phyloP scores from a whole-genome alignment of 768 basidiomycete genomes.

The Pisolithus orientalis region DNA sequence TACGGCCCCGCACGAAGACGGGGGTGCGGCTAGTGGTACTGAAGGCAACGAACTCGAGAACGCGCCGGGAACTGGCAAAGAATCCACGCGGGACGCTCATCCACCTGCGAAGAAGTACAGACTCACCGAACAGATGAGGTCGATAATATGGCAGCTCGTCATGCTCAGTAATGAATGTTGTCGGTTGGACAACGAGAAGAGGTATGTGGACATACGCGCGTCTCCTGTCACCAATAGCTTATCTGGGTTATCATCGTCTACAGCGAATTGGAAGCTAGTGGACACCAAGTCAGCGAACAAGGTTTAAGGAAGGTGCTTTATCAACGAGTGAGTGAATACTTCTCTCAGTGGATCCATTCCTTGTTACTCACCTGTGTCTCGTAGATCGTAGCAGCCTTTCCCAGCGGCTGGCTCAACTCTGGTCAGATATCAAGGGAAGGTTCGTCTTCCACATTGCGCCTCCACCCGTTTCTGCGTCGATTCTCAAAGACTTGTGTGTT shows the following conservation, averaged over 20 bases:
- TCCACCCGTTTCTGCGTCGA: neutral
- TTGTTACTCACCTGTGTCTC: neutral
- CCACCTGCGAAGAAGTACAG: conserved; percentile 74
- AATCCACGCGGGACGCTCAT: conserved; percentile 37
- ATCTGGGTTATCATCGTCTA: conserved; percentile 8
- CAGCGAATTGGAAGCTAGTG: conserved; percentile 56
- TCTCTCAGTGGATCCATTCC: neutral
- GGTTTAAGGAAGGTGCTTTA: conserved; percentile 75
- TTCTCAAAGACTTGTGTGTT: neutral
- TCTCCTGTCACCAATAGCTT: neutral
- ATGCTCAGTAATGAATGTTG: conserved; percentile 80
- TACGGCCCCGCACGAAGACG: conserved; percentile 25
- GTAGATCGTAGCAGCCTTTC: conserved; percentile 75
- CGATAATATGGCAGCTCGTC: conserved; percentile 73
- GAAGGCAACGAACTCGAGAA: conserved; percentile 15
- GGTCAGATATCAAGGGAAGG: conserved; percentile 86
- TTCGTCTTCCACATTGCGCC: conserved; percentile 26
- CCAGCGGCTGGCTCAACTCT: conserved; percentile 79
- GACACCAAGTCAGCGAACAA: conserved; percentile 73
- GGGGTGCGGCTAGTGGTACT: conserved; percentile 18
- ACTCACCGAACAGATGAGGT: conserved; percentile 77
- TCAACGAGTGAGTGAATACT: conserved; percentile 50
- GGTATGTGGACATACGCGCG: conserved; percentile 27
- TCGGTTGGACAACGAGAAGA: conserved; percentile 59
- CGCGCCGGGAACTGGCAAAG: conserved; percentile 15